Evolutionary conservation across 345 rosid genomes (phyloP).

Genomic region (Ricinus communis): DNA sequence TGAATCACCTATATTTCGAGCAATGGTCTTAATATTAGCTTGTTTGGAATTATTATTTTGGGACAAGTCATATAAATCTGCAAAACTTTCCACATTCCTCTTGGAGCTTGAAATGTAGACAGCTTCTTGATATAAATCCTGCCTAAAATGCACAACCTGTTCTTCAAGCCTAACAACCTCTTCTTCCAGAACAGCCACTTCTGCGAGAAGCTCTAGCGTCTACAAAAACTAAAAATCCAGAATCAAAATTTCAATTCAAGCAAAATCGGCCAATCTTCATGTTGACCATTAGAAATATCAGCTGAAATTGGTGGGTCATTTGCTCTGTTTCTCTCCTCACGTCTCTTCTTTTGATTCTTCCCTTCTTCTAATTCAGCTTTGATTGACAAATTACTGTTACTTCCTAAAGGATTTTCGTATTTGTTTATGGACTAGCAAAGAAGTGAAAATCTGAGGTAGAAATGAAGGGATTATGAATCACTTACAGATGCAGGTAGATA

Average conservation of each 20-base stretch:
- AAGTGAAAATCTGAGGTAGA: neutral
- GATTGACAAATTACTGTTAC: neutral
- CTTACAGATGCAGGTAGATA: constrained; percentile 81
- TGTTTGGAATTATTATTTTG: constrained; percentile 30
- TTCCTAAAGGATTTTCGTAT: neutral
- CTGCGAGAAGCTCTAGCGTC: constrained; percentile 87
- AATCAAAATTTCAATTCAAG: constrained; percentile 21
- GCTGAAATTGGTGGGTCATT: neutral
- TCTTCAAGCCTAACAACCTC: constrained; percentile 86
- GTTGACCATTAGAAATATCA: constrained; percentile 4
- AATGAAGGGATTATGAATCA: constrained; percentile 23
- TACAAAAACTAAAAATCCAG: constrained; percentile 34
- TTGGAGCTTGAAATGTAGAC: constrained; percentile 57
- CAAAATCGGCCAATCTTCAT: neutral
- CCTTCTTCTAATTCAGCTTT: neutral
- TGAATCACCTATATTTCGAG: constrained; percentile 28
- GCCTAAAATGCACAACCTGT: constrained; percentile 64
- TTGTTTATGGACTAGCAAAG: neutral
- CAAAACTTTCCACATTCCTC: constrained; percentile 38
- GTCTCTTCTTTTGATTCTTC: neutral
- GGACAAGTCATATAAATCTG: constrained; percentile 28
- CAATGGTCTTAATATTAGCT: constrained; percentile 25
- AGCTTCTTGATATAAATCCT: constrained; percentile 74
- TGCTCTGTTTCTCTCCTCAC: constrained; percentile 1
- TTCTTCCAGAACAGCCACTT: constrained; percentile 94